These are phyloP conservation scores for Talaromyces sp. DNA, from an alignment of 2,329 filamentous ascomycete genomes.

Conservation along the genomic window DNA sequence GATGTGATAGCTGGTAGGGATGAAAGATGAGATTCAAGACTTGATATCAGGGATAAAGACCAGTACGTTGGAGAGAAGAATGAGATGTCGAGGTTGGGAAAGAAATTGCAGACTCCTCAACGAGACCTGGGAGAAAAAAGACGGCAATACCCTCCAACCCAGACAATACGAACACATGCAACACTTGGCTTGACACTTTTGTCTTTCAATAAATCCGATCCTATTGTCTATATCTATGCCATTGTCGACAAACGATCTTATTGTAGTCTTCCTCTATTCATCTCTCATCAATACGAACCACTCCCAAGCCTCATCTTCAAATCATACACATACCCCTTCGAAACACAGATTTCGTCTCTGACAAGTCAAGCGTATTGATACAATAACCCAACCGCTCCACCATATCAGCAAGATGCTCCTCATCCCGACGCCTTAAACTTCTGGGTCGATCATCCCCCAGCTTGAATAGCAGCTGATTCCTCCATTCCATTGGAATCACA, in stretches of 20 bases:
- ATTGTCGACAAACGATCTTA: not conserved
- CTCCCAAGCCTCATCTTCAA: not conserved
- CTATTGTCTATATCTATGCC: not conserved
- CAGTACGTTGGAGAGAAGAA: not conserved
- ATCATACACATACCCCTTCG: not conserved
- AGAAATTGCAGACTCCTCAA: not conserved
- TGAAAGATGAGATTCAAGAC: not conserved
- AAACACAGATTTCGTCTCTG: not conserved
- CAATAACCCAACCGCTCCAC: not conserved
- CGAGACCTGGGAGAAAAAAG: not conserved
- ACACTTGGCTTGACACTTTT: not conserved
- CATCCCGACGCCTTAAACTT: not conserved
- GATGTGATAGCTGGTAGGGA: not conserved
- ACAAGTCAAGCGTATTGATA: not conserved
- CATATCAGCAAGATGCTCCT: not conserved
- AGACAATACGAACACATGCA: not conserved
- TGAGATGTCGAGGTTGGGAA: not conserved
- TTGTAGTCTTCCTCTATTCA: not conserved
- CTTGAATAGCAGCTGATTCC: not conserved
- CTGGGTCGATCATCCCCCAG: not conserved
- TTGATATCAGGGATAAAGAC: not conserved
- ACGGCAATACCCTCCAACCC: not conserved
- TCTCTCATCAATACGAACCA: not conserved
- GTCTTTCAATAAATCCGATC: not conserved
- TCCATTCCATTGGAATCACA: not conserved